Evolutionary conservation across 1,139 yeast species (phyloP), one percentile per base, ranked within the genome.

Genomic region (Zhuliangozyma blackwelliae): DNA sequence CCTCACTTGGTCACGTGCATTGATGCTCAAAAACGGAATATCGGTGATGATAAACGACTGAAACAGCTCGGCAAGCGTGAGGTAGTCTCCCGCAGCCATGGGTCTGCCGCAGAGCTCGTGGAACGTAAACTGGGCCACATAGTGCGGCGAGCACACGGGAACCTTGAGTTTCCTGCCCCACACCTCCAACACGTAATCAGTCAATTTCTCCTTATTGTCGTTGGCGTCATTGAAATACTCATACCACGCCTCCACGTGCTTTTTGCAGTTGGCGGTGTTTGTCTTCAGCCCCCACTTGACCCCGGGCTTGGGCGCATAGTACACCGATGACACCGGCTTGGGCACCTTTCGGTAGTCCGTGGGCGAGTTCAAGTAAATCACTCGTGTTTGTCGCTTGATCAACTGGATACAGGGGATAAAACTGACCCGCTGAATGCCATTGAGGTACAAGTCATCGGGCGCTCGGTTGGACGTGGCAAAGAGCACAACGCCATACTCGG

Each of bases 391-490:
- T 27, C 70, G 59, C 55, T 90, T 84, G 46, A 92, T 75, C 42
- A 85, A 68, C 50, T 85, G 82, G 40, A 92, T 92, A 53, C 97
- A 89, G 1, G 98, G 98, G 37, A 92, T 75, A 51, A 92, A 92
- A 20, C 92, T 82, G 41, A 81, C 85, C 46, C 98, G 70, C 61
- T 92, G 98, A 35, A 92, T 83, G 25, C 98, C 98, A 59, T 92
- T 88, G 49, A 85, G 76, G 65, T 92, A 92, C 43, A 92, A 70
- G 47, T 89, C 97, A 55, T 85, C 94, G 0, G 98, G 98, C 0
- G 92, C 94, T 50, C 98, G 77, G 62, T 92, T 92, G 8, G 96
- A 87, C 0, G 98, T 92, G 28, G 96, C 92, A 65, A 92, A 90
- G 10, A 94, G 63, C 2, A 90, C 81, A 21, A 89, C 82, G 0